These are phyloP conservation scores for Ramicandelaber brevisporus DNA, from an alignment of 192 early-diverging fungal genomes.

Conservation along the genomic window DNA sequence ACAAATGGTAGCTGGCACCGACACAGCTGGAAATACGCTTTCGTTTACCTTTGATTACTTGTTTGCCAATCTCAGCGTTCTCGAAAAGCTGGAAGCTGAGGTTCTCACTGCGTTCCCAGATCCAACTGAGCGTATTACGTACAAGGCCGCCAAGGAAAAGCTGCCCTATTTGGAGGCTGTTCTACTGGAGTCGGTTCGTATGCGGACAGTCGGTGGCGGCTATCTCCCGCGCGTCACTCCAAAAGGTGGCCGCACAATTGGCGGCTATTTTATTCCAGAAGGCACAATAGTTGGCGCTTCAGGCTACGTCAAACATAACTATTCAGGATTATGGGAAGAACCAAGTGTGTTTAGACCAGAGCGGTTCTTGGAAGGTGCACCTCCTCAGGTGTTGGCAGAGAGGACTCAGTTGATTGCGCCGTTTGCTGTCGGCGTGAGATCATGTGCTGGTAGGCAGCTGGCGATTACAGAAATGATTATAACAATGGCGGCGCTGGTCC, in stretches of 20 bases:
- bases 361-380: slow-evolving; percentile 8
- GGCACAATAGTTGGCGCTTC: slow-evolving; percentile 1
- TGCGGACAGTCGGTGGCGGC: slow-evolving; percentile 3
- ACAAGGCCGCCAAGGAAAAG: slow-evolving; percentile 5
- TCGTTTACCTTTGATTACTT: slow-evolving; percentile 11
- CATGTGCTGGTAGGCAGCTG: too few species aligned
- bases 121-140: slow-evolving; percentile 4
- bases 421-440: too few species aligned
- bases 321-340: slow-evolving; percentile 2
- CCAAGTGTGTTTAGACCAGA: slow-evolving; percentile 9
- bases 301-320: slow-evolving; percentile 6
- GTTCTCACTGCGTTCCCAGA: slow-evolving; percentile 8
- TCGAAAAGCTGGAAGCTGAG: slow-evolving; percentile 5
- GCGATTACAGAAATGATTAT: too few species aligned
- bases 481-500: too few species aligned
- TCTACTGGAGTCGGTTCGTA: slow-evolving; percentile 10
- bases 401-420: too few species aligned
- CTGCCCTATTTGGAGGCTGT: slow-evolving; percentile 14
- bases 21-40: slow-evolving; percentile 9
- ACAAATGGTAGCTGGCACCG: slow-evolving; percentile 11
- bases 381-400: background rate
- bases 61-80: slow-evolving; percentile 5
- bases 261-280: background rate
- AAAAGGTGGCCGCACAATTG: background rate
- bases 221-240: background rate